A percentile compares a stretch with the other conserved stretches of the same genome.
These are phyloP conservation scores for Mycena haematopus DNA, from an alignment of 768 basidiomycete species.

Conservation along the genomic window DNA sequence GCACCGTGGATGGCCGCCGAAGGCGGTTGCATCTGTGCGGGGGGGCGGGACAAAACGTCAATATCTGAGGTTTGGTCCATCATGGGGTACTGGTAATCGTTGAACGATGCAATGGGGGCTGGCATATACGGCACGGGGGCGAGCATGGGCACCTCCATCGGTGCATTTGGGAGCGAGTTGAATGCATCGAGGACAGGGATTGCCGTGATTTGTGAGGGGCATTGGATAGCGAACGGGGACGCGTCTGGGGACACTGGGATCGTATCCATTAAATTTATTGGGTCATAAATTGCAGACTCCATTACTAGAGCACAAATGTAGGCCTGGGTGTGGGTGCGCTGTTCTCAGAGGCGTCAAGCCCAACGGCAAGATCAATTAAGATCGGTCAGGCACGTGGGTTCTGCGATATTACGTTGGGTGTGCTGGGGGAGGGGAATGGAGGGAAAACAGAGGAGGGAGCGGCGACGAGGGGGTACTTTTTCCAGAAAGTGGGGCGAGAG, in stretches of 20 bases:
- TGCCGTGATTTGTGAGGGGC: conserved; percentile 12
- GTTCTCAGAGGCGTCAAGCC: conserved; percentile 24
- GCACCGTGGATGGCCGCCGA: conserved; percentile 47
- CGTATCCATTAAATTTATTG: conserved; percentile 27
- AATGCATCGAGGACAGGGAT: conserved; percentile 20
- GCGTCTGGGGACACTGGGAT: conserved; percentile 16
- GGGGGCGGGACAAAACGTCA: conserved; percentile 39
- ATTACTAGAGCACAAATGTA: conserved; percentile 36
- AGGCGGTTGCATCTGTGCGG: conserved; percentile 44
- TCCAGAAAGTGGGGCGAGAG: conserved; percentile 26
- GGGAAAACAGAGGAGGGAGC: not conserved
- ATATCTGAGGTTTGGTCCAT: conserved; percentile 30
- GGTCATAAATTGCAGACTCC: conserved; percentile 28
- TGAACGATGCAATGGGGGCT: conserved; percentile 12
- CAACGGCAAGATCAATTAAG: conserved; percentile 21
- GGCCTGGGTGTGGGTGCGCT: conserved; percentile 17
- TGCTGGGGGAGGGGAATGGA: not conserved
- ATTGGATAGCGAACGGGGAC: conserved; percentile 21
- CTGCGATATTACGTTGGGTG: conserved; percentile 11
- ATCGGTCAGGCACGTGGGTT: conserved; percentile 19
- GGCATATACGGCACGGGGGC: conserved; percentile 24
- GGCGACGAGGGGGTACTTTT: conserved; percentile 13
- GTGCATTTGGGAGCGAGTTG: conserved; percentile 1
- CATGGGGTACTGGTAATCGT: conserved; percentile 25
- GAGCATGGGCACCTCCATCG: conserved; percentile 21